These are phyloP conservation scores for Stenocarpella maydis DNA, from an alignment of 2,329 filamentous ascomycete species.

Conservation along the genomic window DNA sequence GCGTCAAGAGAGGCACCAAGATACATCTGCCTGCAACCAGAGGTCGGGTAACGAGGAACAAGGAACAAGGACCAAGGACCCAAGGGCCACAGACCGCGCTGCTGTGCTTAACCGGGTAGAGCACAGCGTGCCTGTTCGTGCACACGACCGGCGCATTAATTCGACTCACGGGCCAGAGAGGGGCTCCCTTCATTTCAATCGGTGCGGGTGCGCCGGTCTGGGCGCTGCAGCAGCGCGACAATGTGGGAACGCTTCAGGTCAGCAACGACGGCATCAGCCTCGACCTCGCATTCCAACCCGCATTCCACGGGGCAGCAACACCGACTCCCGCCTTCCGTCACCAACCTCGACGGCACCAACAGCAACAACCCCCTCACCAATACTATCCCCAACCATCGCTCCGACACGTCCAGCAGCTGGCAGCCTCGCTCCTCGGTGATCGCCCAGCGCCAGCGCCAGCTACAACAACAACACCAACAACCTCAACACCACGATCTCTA, in stretches of 20 bases:
- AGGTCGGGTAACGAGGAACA: not conserved
- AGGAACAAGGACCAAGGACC: not conserved
- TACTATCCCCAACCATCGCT: not conserved
- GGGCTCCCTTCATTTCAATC: constrained; percentile 21
- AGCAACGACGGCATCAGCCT: not conserved
- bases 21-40: not conserved
- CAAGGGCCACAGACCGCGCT: not conserved
- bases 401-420: constrained; percentile 24
- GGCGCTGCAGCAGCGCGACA: not conserved
- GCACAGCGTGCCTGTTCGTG: not conserved
- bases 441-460: constrained; percentile 26
- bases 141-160: not conserved
- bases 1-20: not conserved
- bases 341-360: constrained; percentile 12
- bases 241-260: constrained; percentile 29
- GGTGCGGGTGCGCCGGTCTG: not conserved
- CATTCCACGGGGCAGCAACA: not conserved
- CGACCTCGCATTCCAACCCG: not conserved
- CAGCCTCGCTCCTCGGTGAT: constrained; percentile 30
- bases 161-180: constrained; percentile 21
- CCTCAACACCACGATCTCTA: not conserved
- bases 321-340: not conserved
- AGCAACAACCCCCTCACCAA: not conserved
- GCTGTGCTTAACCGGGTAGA: not conserved
- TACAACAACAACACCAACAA: constrained; percentile 23